Conservation (phyloP, 2,329 filamentous ascomycete species). For the Elsinoe necatrix region DNA sequence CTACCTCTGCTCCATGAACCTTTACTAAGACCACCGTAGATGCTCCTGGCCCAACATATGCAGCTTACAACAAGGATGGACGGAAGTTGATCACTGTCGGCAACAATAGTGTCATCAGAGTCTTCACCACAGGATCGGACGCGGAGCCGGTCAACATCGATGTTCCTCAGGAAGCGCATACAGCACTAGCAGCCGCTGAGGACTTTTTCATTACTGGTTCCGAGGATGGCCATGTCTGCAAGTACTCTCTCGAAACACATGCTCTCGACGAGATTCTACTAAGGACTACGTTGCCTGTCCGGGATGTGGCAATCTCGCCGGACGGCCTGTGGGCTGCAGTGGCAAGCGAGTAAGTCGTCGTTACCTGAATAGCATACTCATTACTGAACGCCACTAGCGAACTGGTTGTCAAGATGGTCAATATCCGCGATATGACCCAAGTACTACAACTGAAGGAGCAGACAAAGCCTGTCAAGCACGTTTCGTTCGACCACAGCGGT, state of each 20-base stretch:
- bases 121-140: slow-evolving; percentile 85
- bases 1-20: slow-evolving; percentile 5
- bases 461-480: slow-evolving; percentile 76
- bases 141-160: slow-evolving; percentile 90
- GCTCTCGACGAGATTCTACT: slow-evolving; percentile 73
- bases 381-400: slow-evolving; percentile 45
- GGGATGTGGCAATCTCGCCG: slow-evolving; percentile 74
- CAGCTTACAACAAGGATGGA: slow-evolving; percentile 85
- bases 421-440: slow-evolving; percentile 65
- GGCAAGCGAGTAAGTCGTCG: slow-evolving; percentile 66
- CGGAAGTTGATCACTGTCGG: slow-evolving; percentile 81
- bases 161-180: slow-evolving; percentile 79
- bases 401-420: slow-evolving; percentile 80
- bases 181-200: slow-evolving; percentile 66
- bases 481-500: slow-evolving; percentile 77
- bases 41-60: slow-evolving; percentile 76
- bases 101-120: slow-evolving; percentile 83
- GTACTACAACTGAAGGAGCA: slow-evolving; percentile 77
- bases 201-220: slow-evolving; percentile 81
- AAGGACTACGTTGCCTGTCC: slow-evolving; percentile 73
- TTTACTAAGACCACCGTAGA: slow-evolving; percentile 39
- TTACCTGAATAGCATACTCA: not conserved
- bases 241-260: slow-evolving; percentile 71
- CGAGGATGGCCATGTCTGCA: slow-evolving; percentile 92
- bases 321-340: slow-evolving; percentile 85